phyloP scores from a whole-genome alignment of 345 rosid genomes.

The Salix caprea region DNA sequence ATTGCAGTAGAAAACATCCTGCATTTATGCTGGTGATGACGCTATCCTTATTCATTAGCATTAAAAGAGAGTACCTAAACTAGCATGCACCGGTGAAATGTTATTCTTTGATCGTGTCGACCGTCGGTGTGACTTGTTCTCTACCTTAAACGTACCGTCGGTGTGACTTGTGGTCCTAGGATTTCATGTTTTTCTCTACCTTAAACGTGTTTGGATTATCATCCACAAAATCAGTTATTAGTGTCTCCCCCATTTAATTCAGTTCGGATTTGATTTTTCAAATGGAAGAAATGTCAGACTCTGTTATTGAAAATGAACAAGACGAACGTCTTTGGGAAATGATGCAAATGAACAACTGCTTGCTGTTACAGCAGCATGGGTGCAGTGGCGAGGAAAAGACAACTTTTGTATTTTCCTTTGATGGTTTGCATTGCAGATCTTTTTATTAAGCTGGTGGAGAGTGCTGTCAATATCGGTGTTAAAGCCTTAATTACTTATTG shows the following conservation, averaged over 20 bases:
- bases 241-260: not conserved
- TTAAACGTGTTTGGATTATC: constrained; percentile 8
- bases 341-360: not conserved
- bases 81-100: not conserved
- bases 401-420: not conserved
- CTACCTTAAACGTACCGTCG: constrained; percentile 5
- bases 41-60: not conserved
- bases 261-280: not conserved
- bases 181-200: not conserved
- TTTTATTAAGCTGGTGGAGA: not conserved
- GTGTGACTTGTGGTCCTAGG: constrained; percentile 22
- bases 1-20: not conserved
- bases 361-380: not conserved
- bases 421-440: not conserved
- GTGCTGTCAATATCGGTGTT: not conserved
- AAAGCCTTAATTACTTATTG: not conserved
- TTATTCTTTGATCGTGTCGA: not conserved
- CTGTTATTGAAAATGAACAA: not conserved
- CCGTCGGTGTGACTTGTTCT: constrained; percentile 10
- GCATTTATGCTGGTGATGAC: not conserved
- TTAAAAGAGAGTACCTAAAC: not conserved
- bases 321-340: not conserved
- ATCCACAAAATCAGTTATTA: not conserved
- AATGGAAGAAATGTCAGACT: not conserved
- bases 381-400: not conserved